Percentiles rank a stretch among this genome's conserved stretches.
phyloP scores from a whole-genome alignment of 23 red algal genomes.

The Gracilaria gracilis region DNA sequence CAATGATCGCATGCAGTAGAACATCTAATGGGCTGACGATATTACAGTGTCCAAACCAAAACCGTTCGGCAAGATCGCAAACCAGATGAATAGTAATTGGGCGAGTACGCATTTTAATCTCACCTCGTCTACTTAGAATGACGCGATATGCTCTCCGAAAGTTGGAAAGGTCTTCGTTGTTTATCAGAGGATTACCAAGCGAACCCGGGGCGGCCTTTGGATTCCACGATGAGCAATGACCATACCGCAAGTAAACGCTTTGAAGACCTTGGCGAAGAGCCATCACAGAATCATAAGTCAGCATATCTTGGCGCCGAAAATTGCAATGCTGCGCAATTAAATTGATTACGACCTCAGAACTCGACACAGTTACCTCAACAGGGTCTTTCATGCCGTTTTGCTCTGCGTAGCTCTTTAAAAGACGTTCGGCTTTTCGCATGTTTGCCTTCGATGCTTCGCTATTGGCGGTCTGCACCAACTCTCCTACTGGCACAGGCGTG shows the following conservation, averaged over 20 bases:
- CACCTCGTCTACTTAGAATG: not conserved
- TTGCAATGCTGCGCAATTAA: slow-evolving; percentile 28
- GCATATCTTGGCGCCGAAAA: not conserved
- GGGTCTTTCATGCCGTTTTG: no score
- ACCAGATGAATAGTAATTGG: not conserved
- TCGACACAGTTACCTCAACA: not conserved
- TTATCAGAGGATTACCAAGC: slow-evolving; percentile 9
- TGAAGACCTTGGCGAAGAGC: not conserved
- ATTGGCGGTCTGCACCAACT: no score
- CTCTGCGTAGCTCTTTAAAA: no score
- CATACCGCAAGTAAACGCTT: slow-evolving; percentile 7
- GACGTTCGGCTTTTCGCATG: no score
- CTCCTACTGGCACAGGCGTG: not conserved
- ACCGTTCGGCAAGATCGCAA: slow-evolving; percentile 2
- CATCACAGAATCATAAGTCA: not conserved
- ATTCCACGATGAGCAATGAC: slow-evolving; percentile 4
- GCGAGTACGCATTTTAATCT: not conserved
- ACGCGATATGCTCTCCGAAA: slow-evolving; percentile 15
- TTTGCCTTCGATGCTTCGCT: no score
- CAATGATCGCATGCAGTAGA: slow-evolving; percentile 24
- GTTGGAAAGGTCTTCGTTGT: not conserved
- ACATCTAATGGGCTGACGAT: not conserved
- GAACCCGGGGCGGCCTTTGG: not conserved
- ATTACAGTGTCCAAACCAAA: not conserved
- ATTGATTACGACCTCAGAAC: slow-evolving; percentile 19